phyloP scores from a whole-genome alignment of 2,329 filamentous ascomycete genomes.

The Pseudocercospora musae region DNA sequence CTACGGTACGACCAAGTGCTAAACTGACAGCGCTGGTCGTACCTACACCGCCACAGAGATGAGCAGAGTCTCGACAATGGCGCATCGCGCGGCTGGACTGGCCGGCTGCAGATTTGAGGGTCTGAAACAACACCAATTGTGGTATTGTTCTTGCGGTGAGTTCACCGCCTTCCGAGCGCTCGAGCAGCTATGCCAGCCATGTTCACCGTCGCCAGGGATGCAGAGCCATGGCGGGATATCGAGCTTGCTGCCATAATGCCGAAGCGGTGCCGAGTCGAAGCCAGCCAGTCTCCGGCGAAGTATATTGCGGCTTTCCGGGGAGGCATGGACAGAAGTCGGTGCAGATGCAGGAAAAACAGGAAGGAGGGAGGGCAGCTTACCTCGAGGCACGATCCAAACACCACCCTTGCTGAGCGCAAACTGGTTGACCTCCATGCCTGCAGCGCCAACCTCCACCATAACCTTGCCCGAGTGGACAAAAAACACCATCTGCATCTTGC shows the following conservation, averaged over 20 bases:
- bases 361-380: constrained; percentile 52
- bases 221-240: not conserved
- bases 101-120: constrained; percentile 20
- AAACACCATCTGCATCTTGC: constrained; percentile 96
- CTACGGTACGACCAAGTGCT: constrained; percentile 19
- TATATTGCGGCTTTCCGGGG: constrained; percentile 8
- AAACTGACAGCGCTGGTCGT: constrained; percentile 24
- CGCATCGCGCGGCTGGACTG: constrained; percentile 6
- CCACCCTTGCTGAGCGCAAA: constrained; percentile 86
- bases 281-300: constrained; percentile 19
- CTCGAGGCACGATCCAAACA: constrained; percentile 91
- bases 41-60: constrained; percentile 20
- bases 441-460: constrained; percentile 63
- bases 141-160: constrained; percentile 22
- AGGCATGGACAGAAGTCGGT: constrained; percentile 4
- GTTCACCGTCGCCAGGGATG: not conserved
- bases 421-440: constrained; percentile 53
- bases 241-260: constrained; percentile 10
- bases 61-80: constrained; percentile 1
- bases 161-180: constrained; percentile 21
- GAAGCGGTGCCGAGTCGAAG: constrained; percentile 14
- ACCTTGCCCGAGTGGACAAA: constrained; percentile 84
- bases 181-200: constrained; percentile 8
- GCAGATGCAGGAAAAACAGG: constrained; percentile 13
- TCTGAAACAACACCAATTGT: constrained; percentile 15